Conservation (phyloP, 2,329 filamentous ascomycete species). For the Pyrenophora graminea region DNA sequence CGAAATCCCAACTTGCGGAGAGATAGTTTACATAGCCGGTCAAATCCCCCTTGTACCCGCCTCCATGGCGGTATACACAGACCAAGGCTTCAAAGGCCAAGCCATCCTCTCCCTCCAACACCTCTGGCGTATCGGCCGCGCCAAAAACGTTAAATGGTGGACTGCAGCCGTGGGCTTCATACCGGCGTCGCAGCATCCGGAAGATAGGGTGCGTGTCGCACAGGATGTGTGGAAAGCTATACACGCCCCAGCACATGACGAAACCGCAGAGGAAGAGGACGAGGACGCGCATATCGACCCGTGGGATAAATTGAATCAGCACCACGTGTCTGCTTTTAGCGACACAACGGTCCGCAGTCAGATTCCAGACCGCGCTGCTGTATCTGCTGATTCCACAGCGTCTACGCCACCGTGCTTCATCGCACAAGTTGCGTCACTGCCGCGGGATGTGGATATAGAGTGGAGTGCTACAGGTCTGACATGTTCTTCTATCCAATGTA, state of each 20-base stretch:
- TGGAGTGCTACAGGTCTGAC: slow-evolving; percentile 74
- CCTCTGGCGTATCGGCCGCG: slow-evolving; percentile 78
- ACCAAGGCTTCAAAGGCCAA: slow-evolving; percentile 58
- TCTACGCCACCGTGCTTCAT: slow-evolving; percentile 69
- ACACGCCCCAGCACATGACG: slow-evolving; percentile 3
- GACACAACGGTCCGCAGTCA: slow-evolving; percentile 43
- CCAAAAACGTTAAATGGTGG: slow-evolving; percentile 75
- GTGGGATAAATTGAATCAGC: slow-evolving; percentile 68
- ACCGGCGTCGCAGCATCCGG: slow-evolving; percentile 8
- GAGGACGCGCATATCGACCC: slow-evolving; percentile 60
- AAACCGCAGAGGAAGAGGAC: slow-evolving; percentile 52
- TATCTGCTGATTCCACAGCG: background rate
- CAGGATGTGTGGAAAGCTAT: slow-evolving; percentile 52
- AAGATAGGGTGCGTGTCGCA: slow-evolving; percentile 41
- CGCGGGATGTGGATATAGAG: slow-evolving; percentile 74
- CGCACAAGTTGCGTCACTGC: slow-evolving; percentile 76
- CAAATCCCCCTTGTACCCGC: slow-evolving; percentile 87
- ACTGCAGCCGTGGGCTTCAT: slow-evolving; percentile 67
- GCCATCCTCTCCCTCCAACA: slow-evolving; percentile 81
- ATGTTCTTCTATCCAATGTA: background rate
- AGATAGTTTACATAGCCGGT: slow-evolving; percentile 73
- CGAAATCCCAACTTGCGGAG: slow-evolving; percentile 16
- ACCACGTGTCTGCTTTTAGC: slow-evolving; percentile 48
- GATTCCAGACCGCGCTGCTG: slow-evolving; percentile 45
- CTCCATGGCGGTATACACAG: slow-evolving; percentile 66